Conservation (phyloP, 2,329 filamentous ascomycete species). For the Leptographium lundbergii region DNA sequence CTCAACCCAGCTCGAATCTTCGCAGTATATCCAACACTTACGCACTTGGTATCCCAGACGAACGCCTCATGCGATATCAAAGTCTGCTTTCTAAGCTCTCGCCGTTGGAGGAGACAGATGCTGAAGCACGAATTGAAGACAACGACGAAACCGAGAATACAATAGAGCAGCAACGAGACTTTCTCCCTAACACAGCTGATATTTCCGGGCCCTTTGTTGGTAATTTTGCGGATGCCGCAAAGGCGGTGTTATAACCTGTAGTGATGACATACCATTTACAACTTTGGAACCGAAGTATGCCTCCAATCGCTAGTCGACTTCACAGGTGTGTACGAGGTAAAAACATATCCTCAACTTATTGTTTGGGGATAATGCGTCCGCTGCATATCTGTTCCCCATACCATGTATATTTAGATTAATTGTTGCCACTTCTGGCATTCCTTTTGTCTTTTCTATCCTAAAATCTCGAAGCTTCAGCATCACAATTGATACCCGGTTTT, state of each 20-base stretch:
- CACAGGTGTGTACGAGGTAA: neutral
- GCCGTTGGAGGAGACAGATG: conserved; percentile 28
- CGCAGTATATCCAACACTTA: conserved; percentile 27
- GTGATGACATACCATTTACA: neutral
- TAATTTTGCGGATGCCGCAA: conserved; percentile 47
- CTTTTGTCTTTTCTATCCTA: neutral
- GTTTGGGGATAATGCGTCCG: neutral
- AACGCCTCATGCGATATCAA: conserved; percentile 45
- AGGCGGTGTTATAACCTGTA: conserved; percentile 30
- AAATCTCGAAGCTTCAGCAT: neutral
- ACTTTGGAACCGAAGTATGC: neutral
- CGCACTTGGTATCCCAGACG: conserved; percentile 40
- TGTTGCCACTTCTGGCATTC: neutral
- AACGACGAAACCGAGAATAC: conserved; percentile 32
- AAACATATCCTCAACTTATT: neutral
- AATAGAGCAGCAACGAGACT: conserved; percentile 29
- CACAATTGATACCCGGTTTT: neutral
- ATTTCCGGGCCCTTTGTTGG: conserved; percentile 37
- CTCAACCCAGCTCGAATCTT: conserved; percentile 33
- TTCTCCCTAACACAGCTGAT: conserved; percentile 25
- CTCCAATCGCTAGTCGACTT: neutral
- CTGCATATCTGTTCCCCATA: neutral
- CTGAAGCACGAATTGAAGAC: conserved; percentile 36
- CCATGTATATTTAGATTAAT: neutral
- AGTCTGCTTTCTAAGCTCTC: conserved; percentile 48